Conservation (phyloP, 768 basidiomycete genomes). For the Leccinum boreale region DNA sequence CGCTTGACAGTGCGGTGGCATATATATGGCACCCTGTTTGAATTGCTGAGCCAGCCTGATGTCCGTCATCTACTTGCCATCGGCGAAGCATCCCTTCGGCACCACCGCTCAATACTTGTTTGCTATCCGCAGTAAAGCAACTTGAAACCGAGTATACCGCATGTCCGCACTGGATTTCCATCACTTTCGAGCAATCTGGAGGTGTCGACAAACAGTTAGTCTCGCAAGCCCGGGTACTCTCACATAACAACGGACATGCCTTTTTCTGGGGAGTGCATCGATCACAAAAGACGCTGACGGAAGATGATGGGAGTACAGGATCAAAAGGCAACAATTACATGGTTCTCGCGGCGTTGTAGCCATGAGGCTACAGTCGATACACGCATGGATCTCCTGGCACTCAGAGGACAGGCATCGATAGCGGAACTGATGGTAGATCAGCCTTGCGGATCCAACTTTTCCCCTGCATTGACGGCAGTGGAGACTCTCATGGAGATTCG, state of each 20-base stretch:
- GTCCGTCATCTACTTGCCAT: slow-evolving; percentile 1
- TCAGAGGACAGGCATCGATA: no score
- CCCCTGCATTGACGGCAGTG: no score
- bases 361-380: no score
- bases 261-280: neutral
- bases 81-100: neutral
- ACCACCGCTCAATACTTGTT: slow-evolving; percentile 1
- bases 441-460: no score
- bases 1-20: neutral
- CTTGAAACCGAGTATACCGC: neutral
- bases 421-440: no score
- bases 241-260: neutral
- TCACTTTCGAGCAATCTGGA: neutral
- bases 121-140: neutral
- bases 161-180: neutral
- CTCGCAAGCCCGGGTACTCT: neutral
- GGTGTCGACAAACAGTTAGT: neutral
- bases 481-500: no score
- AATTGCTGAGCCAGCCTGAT: neutral
- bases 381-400: no score
- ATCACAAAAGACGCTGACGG: neutral
- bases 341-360: no score
- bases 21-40: neutral
- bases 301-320: neutral
- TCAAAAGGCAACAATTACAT: neutral